phyloP scores from a whole-genome alignment of 371 early-diverging fungal genomes.

The Antonospora locustae region DNA sequence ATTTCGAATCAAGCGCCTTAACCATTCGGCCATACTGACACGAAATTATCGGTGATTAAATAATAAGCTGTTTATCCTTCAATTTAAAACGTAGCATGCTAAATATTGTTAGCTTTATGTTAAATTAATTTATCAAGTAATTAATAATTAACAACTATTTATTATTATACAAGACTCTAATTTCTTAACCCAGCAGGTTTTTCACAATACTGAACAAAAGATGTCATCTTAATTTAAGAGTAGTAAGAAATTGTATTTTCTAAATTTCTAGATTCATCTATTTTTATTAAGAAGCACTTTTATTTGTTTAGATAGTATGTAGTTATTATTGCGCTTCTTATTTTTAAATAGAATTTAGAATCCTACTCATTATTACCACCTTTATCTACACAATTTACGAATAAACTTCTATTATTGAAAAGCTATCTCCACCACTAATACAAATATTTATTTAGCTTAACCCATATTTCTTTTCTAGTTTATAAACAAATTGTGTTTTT shows the following conservation, averaged over 20 bases:
- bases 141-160: neutral
- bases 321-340: neutral
- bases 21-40: conserved; percentile 57
- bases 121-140: neutral
- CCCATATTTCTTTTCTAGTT: too few species aligned
- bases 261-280: neutral
- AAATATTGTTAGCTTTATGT: neutral
- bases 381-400: neutral
- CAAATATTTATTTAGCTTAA: too few species aligned
- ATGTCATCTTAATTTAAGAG: neutral
- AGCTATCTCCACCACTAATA: too few species aligned
- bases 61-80: too few species aligned
- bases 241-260: neutral
- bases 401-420: neutral
- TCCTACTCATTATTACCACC: neutral
- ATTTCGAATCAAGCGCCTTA: conserved; percentile 57
- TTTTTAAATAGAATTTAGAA: neutral
- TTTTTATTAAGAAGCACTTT: neutral
- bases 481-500: too few species aligned
- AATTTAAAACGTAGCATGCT: too few species aligned
- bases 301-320: neutral
- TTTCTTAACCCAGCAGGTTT: too few species aligned
- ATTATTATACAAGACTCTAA: neutral
- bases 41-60: too few species aligned
- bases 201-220: too few species aligned